Evolutionary conservation across 768 basidiomycete genomes (phyloP), one percentile per base, ranked within the genome.

Genomic region (button mushroom (Agaricus bisporus)): DNA sequence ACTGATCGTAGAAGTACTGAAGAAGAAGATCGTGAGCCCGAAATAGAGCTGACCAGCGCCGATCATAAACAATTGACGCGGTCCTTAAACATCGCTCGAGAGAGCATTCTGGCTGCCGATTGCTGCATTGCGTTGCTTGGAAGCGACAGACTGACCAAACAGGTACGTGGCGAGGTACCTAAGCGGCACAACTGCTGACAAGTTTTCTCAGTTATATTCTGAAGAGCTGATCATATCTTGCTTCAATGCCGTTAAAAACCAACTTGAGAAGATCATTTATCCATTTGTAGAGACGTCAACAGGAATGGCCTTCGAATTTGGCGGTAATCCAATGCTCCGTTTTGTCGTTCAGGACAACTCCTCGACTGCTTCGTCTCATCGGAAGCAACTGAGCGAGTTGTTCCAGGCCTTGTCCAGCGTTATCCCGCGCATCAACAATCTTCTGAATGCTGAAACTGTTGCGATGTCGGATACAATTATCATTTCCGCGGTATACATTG

Each of bases 391-490:
- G 29, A 50, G 77, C 42, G 88, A 91, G 58, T 76, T 85, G 6
- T 88, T 91, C 59, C 87, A 89, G 63, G 81, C 83, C 0, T 67
- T 91, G 3, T 78, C 85, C 1, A 77, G 85, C 1, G 78, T 86
- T 4, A 70, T 97, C 11, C 88, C 91, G 1, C 78, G 82, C 29
- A 78, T 98, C 46, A 85, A 86, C 56, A 73, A 76, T 10, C 76
- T 98, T 29, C 76, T 98, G 50, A 81, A 79, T 45, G 80, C 85
- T 1, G 85, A 88, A 63, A 74, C 77, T 55, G 77, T 86, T 58
- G 72, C 87, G 1, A 88, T 98, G 85, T 89, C 90, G 1, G 97
- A 98, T 57, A 69, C 83, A 0, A 89, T 98, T 60, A 88, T 98
- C 62, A 97, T 98, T 48, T 86, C 91, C 59, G 85, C 86, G 0